Conservation (phyloP, 441 rosid species). For the Populus trichocarpa region DNA sequence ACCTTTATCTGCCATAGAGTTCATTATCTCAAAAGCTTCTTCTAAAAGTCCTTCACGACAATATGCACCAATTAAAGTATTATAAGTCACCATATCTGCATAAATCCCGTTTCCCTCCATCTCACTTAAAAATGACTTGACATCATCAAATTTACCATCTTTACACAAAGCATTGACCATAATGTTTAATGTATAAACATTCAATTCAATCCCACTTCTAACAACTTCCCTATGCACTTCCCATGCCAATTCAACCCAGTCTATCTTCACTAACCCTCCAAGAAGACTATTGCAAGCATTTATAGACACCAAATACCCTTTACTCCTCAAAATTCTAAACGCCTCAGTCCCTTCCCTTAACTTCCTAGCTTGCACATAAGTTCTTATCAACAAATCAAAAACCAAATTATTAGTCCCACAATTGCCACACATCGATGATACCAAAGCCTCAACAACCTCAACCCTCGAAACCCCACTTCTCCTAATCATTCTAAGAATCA, state of each 20-base stretch:
- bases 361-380: slow-evolving; percentile 70
- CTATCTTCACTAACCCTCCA: slow-evolving; percentile 72
- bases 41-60: slow-evolving; percentile 58
- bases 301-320: slow-evolving; percentile 50
- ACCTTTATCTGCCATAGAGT: slow-evolving; percentile 56
- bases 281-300: slow-evolving; percentile 76
- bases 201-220: slow-evolving; percentile 41
- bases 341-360: slow-evolving; percentile 69
- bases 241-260: slow-evolving; percentile 75
- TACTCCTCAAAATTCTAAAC: slow-evolving; percentile 45
- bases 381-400: slow-evolving; percentile 72
- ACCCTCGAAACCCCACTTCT: slow-evolving; percentile 62
- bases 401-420: slow-evolving; percentile 38
- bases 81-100: slow-evolving; percentile 66
- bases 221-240: slow-evolving; percentile 56
- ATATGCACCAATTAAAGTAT: slow-evolving; percentile 61
- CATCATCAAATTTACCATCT: slow-evolving; percentile 48
- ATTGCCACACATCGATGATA: slow-evolving; percentile 30
- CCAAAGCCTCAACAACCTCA: slow-evolving; percentile 54
- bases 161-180: slow-evolving; percentile 88
- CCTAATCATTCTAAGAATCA: slow-evolving; percentile 77
- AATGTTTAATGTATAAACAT: slow-evolving; percentile 72
- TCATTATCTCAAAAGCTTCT: slow-evolving; percentile 62
- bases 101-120: slow-evolving; percentile 57
- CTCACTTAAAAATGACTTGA: slow-evolving; percentile 39